phyloP scores from a whole-genome alignment of 768 basidiomycete species.

The Cubamyces sp. region DNA sequence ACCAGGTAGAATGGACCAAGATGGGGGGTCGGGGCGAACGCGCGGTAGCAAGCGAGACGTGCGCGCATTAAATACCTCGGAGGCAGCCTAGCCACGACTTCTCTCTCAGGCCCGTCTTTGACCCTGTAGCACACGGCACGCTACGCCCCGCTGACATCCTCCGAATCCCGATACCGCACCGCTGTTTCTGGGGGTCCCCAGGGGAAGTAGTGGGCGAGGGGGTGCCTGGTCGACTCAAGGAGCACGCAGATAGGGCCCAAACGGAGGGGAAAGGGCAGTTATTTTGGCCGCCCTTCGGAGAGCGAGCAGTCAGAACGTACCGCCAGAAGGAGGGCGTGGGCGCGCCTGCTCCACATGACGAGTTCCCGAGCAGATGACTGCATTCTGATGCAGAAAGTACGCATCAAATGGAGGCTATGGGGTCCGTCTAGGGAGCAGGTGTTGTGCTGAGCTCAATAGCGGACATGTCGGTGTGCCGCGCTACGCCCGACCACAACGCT shows the following conservation, averaged over 20 bases:
- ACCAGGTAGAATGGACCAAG: neutral
- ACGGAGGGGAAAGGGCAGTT: constrained; percentile 12
- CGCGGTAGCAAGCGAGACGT: constrained; percentile 1
- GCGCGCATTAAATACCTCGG: constrained; percentile 12
- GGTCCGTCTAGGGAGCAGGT: neutral
- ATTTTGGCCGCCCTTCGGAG: constrained; percentile 14
- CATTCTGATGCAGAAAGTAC: constrained; percentile 16
- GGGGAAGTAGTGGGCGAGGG: neutral
- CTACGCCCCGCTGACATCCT: constrained; percentile 7
- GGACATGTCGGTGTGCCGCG: neutral
- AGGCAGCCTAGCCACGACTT: neutral
- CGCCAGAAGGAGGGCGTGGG: neutral
- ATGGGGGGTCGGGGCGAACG: neutral
- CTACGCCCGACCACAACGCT: constrained; percentile 7
- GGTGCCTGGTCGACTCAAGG: constrained; percentile 21
- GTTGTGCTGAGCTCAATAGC: neutral
- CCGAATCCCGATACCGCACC: constrained; percentile 14
- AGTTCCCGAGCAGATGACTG: neutral
- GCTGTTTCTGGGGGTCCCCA: neutral
- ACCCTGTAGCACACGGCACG: constrained; percentile 15
- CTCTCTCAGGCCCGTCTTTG: constrained; percentile 11
- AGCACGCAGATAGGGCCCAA: constrained; percentile 7
- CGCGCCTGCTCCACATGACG: constrained; percentile 19
- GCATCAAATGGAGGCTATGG: constrained; percentile 5
- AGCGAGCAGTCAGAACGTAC: constrained; percentile 12